phyloP scores from a whole-genome alignment of 108 stramenopile species.

The Conticribra guillardii region DNA sequence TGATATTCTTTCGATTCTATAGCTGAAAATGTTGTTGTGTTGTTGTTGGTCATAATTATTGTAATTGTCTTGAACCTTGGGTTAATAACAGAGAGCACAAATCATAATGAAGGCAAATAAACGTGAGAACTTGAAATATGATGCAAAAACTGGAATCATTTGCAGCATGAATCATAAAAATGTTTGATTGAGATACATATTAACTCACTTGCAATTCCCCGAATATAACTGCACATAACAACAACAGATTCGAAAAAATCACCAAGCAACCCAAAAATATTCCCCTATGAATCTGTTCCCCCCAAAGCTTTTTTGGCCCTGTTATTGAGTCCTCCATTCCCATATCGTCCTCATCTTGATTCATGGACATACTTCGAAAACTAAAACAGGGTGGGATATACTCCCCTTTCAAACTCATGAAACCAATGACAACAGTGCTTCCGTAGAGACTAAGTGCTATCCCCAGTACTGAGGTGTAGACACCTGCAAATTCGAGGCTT shows the following conservation, averaged over 20 bases:
- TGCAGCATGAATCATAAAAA: no score
- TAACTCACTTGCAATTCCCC: constrained; percentile 82
- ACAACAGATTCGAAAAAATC: constrained; percentile 78
- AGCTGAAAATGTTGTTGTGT: constrained; percentile 45
- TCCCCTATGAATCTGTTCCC: constrained; percentile 56
- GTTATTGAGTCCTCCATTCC: constrained; percentile 27
- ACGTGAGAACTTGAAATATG: no score
- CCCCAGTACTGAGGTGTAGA: constrained; percentile 72
- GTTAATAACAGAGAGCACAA: no score
- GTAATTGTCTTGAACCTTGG: constrained; percentile 41
- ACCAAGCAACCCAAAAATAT: constrained; percentile 83
- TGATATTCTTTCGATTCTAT: constrained; percentile 82
- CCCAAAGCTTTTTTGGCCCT: constrained; percentile 46
- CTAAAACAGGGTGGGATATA: constrained; percentile 86
- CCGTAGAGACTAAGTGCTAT: constrained; percentile 74
- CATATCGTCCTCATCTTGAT: constrained; percentile 22
- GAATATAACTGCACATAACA: constrained; percentile 82
- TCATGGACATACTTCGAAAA: constrained; percentile 52
- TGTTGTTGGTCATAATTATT: constrained; percentile 54
- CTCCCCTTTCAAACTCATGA: constrained; percentile 76
- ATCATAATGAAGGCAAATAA: no score
- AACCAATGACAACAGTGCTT: constrained; percentile 79
- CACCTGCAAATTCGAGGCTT: constrained; percentile 71
- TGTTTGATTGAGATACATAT: no score
- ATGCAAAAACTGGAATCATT: no score